Conservation (phyloP, 2,329 filamentous ascomycete species). For the Bipolaris oryzae region DNA sequence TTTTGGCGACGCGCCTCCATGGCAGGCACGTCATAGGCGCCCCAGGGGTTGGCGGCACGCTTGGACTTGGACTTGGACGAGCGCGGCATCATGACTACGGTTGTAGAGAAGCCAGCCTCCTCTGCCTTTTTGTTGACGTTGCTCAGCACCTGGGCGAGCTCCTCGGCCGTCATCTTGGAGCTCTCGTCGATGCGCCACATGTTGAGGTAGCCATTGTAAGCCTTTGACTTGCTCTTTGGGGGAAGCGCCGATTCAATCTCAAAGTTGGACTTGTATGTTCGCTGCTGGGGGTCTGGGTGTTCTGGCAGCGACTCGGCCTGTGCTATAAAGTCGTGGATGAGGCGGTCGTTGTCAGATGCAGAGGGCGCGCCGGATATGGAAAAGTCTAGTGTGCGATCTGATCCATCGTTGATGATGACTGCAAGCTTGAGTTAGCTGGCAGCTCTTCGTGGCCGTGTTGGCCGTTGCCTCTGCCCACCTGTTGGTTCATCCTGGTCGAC, state of each 20-base stretch:
- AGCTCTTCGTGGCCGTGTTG: background rate
- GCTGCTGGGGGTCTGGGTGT: conserved; percentile 32
- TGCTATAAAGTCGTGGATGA: conserved; percentile 44
- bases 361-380: conserved; percentile 43
- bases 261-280: conserved; percentile 33
- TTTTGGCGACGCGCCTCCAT: conserved; percentile 37
- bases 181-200: conserved; percentile 33
- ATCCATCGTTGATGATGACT: conserved; percentile 35
- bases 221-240: conserved; percentile 22
- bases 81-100: conserved; percentile 48
- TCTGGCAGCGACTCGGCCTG: conserved; percentile 44
- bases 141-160: conserved; percentile 21
- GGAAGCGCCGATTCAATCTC: conserved; percentile 31
- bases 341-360: conserved; percentile 42
- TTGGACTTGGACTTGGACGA: conserved; percentile 35
- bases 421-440: conserved; percentile 22
- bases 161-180: conserved; percentile 21
- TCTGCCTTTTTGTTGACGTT: conserved; percentile 18
- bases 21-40: conserved; percentile 40
- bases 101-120: conserved; percentile 35
- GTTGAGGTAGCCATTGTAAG: conserved; percentile 41
- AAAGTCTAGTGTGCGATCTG: conserved; percentile 31
- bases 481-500: conserved; percentile 40
- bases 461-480: conserved; percentile 32
- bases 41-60: conserved; percentile 43